These are phyloP conservation scores for Liriodendron chinense DNA, from an alignment of 164 flowering plant genomes.

Conservation along the genomic window DNA sequence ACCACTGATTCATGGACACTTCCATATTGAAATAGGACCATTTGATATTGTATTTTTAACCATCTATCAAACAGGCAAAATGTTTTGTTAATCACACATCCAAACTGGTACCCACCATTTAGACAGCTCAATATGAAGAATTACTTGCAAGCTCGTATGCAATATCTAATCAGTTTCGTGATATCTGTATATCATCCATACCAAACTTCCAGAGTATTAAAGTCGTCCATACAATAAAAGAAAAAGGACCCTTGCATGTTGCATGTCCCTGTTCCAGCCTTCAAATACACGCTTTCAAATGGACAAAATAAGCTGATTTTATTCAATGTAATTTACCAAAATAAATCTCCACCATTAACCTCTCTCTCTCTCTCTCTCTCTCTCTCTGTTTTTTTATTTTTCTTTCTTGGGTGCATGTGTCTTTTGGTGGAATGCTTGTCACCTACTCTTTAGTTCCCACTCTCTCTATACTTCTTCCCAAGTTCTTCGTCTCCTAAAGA, in stretches of 20 bases:
- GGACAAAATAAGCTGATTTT: not conserved
- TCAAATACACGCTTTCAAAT: constrained; percentile 9
- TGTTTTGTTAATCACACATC: too few species aligned
- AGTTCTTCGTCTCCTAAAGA: constrained; percentile 5
- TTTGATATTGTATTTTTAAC: too few species aligned
- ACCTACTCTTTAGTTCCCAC: constrained; percentile 47
- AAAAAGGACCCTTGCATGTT: constrained; percentile 18
- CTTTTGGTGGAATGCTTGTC: constrained; percentile 63
- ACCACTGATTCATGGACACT: too few species aligned
- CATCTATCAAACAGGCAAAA: too few species aligned
- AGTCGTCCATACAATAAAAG: too few species aligned
- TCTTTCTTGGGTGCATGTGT: constrained; percentile 1
- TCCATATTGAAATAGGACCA: too few species aligned
- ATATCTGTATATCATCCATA: too few species aligned
- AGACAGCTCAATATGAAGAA: too few species aligned
- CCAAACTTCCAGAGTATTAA: too few species aligned
- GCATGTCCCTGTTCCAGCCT: constrained; percentile 23
- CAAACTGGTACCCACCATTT: too few species aligned
- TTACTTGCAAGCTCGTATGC: too few species aligned
- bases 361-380: not conserved
- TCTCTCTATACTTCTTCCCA: constrained; percentile 12
- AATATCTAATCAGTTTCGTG: too few species aligned
- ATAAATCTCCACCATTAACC: not conserved
- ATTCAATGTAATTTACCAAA: not conserved
- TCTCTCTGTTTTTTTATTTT: not conserved